phyloP scores from a whole-genome alignment of 140 eudicot genomes.

The Ambrosia hybrid region DNA sequence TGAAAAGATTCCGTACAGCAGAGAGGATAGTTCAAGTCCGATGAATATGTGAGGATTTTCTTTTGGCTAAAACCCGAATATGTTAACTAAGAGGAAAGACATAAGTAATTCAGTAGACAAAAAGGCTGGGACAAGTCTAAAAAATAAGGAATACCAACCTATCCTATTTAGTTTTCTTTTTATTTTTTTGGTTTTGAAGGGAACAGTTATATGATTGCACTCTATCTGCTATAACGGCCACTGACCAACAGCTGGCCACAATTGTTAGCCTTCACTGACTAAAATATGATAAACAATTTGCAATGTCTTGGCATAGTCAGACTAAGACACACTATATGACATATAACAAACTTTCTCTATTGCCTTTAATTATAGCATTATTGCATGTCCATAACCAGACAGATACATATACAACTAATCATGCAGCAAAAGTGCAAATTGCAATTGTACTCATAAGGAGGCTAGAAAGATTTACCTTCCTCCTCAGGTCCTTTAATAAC shows the following conservation, averaged over 20 bases:
- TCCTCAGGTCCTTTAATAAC: slow-evolving; percentile 80
- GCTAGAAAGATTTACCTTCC: slow-evolving; percentile 51
- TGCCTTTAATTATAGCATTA: not conserved
- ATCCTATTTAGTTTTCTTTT: not conserved
- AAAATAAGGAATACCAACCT: not conserved
- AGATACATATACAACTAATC: not conserved
- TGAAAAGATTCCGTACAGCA: not conserved
- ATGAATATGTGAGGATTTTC: not conserved
- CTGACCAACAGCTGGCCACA: not conserved
- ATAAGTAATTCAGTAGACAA: not conserved
- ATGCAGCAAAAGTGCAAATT: not conserved
- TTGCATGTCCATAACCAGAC: not conserved
- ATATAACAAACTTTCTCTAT: not conserved
- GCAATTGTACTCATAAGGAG: not conserved
- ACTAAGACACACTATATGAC: not conserved
- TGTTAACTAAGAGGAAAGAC: not conserved
- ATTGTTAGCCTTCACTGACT: not conserved
- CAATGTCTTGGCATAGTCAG: not conserved
- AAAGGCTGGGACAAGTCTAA: not conserved
- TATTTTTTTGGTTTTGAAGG: not conserved
- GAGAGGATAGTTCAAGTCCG: not conserved
- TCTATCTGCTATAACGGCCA: slow-evolving; percentile 1
- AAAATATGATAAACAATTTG: not conserved
- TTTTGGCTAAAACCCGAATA: not conserved
- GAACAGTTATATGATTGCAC: not conserved